These are phyloP conservation scores for Fusarium sp. DNA, from an alignment of 2,329 filamentous ascomycete genomes.

Conservation along the genomic window DNA sequence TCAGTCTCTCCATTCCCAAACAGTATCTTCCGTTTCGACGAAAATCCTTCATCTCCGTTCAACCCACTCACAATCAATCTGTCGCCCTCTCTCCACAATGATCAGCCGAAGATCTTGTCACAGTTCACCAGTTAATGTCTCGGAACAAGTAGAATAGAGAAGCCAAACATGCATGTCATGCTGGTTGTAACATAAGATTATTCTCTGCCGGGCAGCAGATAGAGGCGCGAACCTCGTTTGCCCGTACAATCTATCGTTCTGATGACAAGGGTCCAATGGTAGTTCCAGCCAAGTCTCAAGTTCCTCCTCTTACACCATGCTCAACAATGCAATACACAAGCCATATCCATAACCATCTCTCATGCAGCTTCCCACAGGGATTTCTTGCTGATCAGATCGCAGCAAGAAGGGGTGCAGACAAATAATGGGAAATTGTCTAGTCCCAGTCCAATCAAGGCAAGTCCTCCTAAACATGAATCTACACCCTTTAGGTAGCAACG, in stretches of 20 bases:
- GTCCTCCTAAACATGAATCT: slow-evolving; percentile 14
- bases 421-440: slow-evolving; percentile 5
- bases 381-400: slow-evolving; percentile 26
- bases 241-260: slow-evolving; percentile 52
- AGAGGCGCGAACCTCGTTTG: slow-evolving; percentile 50
- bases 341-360: slow-evolving; percentile 20
- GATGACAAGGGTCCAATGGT: slow-evolving; percentile 40
- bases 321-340: slow-evolving; percentile 39
- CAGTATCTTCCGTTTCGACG: background rate
- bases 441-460: slow-evolving; percentile 19
- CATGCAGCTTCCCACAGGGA: slow-evolving; percentile 42
- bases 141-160: slow-evolving; percentile 3
- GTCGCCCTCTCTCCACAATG: background rate
- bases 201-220: slow-evolving; percentile 44
- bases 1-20: slow-evolving; percentile 4
- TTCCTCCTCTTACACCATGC: slow-evolving; percentile 41
- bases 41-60: background rate
- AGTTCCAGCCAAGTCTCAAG: slow-evolving; percentile 27
- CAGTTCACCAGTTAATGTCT: background rate
- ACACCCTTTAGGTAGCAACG: slow-evolving; percentile 19
- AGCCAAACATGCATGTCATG: slow-evolving; percentile 39
- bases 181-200: slow-evolving; percentile 46
- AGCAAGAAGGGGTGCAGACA: slow-evolving; percentile 17
- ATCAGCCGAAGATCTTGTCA: background rate
- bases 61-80: background rate